phyloP scores from a whole-genome alignment of 75 land plant genomes.

The Sequoia sempervirens region DNA sequence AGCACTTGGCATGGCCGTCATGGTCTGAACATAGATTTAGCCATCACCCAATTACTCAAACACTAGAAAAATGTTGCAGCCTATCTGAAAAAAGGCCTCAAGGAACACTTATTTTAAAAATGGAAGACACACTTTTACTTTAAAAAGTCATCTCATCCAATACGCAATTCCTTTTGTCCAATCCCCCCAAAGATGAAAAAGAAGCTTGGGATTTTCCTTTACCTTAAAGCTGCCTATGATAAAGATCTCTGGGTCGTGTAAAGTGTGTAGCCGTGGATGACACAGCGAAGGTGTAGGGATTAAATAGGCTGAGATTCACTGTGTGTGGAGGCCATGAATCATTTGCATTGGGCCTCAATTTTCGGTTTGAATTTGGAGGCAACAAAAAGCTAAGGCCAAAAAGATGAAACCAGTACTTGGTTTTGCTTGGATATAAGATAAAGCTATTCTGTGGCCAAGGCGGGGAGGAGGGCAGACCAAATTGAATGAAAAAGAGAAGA shows the following conservation, averaged over 20 bases:
- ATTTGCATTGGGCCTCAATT: neutral
- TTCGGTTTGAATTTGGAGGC: slow-evolving; percentile 9
- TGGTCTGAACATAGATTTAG: neutral
- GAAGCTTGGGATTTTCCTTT: neutral
- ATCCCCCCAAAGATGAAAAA: neutral
- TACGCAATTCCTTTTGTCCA: neutral
- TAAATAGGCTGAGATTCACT: slow-evolving; percentile 1
- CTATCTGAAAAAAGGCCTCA: neutral
- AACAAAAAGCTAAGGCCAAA: neutral
- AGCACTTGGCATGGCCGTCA: neutral
- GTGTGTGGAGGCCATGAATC: neutral
- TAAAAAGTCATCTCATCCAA: neutral
- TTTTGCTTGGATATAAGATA: slow-evolving; percentile 2
- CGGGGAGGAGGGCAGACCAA: neutral
- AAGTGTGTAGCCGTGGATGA: neutral
- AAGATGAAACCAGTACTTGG: slow-evolving; percentile 9
- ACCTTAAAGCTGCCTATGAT: neutral
- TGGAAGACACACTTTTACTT: neutral
- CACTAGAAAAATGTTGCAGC: neutral
- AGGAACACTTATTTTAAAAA: neutral
- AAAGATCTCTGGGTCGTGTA: neutral
- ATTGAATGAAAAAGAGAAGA: neutral
- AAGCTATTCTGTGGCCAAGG: neutral
- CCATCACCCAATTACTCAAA: neutral
- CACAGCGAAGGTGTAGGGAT: neutral